Conservation (phyloP, 495 filamentous ascomycete genomes). For the Tuber melanosporum region DNA sequence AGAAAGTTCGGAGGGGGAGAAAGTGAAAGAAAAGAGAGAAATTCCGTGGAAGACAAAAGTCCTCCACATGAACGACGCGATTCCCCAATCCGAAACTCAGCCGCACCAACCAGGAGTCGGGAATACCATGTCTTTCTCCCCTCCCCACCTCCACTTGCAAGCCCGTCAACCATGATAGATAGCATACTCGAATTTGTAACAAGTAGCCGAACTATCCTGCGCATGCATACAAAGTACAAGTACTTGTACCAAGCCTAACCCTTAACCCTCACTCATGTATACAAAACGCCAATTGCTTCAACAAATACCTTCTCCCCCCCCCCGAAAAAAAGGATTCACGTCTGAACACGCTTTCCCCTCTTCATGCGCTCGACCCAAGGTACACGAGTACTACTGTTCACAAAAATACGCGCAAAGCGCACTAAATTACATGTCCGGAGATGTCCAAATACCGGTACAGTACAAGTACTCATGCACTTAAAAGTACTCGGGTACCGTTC, state of each 20-base stretch:
- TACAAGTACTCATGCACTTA: background rate
- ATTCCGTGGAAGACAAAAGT: background rate
- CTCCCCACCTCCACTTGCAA: background rate
- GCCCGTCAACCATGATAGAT: background rate
- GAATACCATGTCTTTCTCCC: background rate
- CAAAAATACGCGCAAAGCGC: background rate
- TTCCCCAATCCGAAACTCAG: background rate
- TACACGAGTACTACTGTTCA: too few species aligned
- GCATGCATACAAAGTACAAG: background rate
- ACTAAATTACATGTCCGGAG: background rate
- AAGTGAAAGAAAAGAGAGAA: background rate
- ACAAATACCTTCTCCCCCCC: background rate
- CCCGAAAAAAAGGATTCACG: too few species aligned
- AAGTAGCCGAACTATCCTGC: background rate
- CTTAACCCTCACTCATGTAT: background rate
- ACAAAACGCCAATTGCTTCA: slow-evolving; percentile 1
- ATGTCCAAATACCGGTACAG: background rate
- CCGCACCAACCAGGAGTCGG: background rate
- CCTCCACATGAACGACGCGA: background rate
- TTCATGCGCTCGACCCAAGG: background rate
- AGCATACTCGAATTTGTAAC: background rate
- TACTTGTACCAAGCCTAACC: background rate
- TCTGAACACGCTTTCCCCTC: too few species aligned
- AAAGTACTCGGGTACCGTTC: background rate
- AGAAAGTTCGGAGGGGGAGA: background rate